Conservation (phyloP, 257 asterid species). For the Jacaranda copaia region DNA sequence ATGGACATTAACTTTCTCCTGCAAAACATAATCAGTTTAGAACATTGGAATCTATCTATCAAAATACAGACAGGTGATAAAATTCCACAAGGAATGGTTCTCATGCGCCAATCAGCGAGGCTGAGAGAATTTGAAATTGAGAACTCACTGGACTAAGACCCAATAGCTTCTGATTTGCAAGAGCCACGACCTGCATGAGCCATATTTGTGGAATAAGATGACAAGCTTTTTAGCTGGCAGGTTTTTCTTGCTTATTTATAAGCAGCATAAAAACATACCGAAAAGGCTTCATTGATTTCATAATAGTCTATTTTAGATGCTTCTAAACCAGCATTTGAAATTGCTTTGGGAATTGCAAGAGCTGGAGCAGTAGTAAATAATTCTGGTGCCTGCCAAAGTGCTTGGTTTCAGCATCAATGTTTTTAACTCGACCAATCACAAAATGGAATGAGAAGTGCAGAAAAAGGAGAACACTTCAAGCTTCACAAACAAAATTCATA, state of each 20-base stretch:
- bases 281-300: slow-evolving; percentile 96
- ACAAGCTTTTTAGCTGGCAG: not conserved
- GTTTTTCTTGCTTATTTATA: slow-evolving; percentile 17
- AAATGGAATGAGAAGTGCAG: slow-evolving; percentile 6
- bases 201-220: slow-evolving; percentile 21
- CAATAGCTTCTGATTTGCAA: slow-evolving; percentile 92
- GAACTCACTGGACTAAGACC: slow-evolving; percentile 74
- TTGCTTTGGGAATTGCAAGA: slow-evolving; percentile 95
- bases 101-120: not conserved
- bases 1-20: slow-evolving; percentile 89
- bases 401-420: slow-evolving; percentile 17
- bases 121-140: slow-evolving; percentile 1
- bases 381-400: slow-evolving; percentile 84
- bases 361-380: slow-evolving; percentile 94
- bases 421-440: slow-evolving; percentile 25
- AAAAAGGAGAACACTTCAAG: not conserved
- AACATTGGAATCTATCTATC: not conserved
- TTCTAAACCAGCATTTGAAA: slow-evolving; percentile 81
- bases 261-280: slow-evolving; percentile 57
- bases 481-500: slow-evolving; percentile 11
- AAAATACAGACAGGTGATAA: not conserved
- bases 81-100: not conserved
- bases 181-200: slow-evolving; percentile 87
- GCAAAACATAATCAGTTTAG: slow-evolving; percentile 41
- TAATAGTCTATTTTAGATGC: slow-evolving; percentile 87